These are phyloP conservation scores for Epichloe brachyelytri DNA, from an alignment of 2,329 filamentous ascomycete species.

Conservation along the genomic window DNA sequence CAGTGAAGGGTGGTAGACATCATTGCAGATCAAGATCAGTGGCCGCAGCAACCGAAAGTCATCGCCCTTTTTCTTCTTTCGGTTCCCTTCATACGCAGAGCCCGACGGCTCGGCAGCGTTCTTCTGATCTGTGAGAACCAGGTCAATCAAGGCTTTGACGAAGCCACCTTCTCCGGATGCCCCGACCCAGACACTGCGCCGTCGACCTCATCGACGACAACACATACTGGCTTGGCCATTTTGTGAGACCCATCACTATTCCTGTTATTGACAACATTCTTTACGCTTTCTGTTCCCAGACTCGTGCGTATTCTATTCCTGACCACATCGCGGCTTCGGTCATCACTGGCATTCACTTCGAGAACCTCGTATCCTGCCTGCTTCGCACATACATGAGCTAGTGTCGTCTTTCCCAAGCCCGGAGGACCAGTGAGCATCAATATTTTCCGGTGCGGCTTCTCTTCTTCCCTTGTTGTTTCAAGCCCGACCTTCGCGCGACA, in stretches of 20 bases:
- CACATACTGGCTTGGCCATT: constrained; percentile 74
- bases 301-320: constrained; percentile 84
- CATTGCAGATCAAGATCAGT: constrained; percentile 90
- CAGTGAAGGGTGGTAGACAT: constrained; percentile 85
- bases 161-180: constrained; percentile 82
- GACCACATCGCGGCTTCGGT: constrained; percentile 79
- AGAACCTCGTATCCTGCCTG: constrained; percentile 95
- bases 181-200: constrained; percentile 73
- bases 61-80: constrained; percentile 63
- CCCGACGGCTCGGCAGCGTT: constrained; percentile 35
- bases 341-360: constrained; percentile 96
- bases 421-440: constrained; percentile 83
- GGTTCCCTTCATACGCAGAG: constrained; percentile 8
- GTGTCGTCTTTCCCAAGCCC: constrained; percentile 86
- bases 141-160: constrained; percentile 84
- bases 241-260: constrained; percentile 47
- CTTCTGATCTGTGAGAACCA: constrained; percentile 75
- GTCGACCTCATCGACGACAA: constrained; percentile 93
- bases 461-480: constrained; percentile 42
- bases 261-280: constrained; percentile 50
- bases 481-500: constrained; percentile 27
- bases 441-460: constrained; percentile 75
- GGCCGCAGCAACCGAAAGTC: constrained; percentile 79
- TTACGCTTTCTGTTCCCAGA: constrained; percentile 88
- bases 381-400: constrained; percentile 88